phyloP scores from a whole-genome alignment of 2,329 filamentous ascomycete species.

The Alternaria incomplexa region DNA sequence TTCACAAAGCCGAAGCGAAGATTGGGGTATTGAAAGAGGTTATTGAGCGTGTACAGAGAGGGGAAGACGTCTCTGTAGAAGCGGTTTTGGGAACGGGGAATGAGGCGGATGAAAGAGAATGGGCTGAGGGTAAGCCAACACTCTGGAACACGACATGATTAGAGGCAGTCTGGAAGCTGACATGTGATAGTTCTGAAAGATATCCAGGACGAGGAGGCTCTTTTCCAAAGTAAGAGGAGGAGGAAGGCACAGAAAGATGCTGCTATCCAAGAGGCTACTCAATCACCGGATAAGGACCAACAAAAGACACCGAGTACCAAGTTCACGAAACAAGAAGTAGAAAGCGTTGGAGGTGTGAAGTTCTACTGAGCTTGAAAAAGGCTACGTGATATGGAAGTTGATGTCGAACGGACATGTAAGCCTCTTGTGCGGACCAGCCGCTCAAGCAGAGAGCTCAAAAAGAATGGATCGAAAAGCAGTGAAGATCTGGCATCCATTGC shows the following conservation, averaged over 20 bases:
- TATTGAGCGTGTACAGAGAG: slow-evolving; percentile 56
- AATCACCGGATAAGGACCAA: slow-evolving; percentile 28
- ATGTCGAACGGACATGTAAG: not conserved
- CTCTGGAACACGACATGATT: not conserved
- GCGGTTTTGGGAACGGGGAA: slow-evolving; percentile 80
- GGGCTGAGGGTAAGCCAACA: slow-evolving; percentile 75
- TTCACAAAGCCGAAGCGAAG: slow-evolving; percentile 77
- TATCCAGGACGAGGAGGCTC: slow-evolving; percentile 68
- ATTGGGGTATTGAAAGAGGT: slow-evolving; percentile 78
- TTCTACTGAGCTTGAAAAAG: slow-evolving; percentile 33
- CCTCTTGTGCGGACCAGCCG: not conserved
- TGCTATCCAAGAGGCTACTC: slow-evolving; percentile 14
- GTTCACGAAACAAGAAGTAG: slow-evolving; percentile 27
- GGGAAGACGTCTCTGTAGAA: slow-evolving; percentile 71
- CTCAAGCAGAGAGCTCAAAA: not conserved
- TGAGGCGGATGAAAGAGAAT: slow-evolving; percentile 75
- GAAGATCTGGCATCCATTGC: not conserved
- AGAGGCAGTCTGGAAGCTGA: slow-evolving; percentile 13
- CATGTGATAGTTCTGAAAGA: slow-evolving; percentile 64
- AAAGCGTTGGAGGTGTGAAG: slow-evolving; percentile 37
- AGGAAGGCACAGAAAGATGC: slow-evolving; percentile 33
- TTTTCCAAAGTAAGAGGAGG: slow-evolving; percentile 55
- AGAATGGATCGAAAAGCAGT: not conserved
- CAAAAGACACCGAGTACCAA: slow-evolving; percentile 37
- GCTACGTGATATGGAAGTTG: not conserved